Evolutionary conservation across 2,329 filamentous ascomycete genomes (phyloP).

Genomic region (Mollisia scopiformis): DNA sequence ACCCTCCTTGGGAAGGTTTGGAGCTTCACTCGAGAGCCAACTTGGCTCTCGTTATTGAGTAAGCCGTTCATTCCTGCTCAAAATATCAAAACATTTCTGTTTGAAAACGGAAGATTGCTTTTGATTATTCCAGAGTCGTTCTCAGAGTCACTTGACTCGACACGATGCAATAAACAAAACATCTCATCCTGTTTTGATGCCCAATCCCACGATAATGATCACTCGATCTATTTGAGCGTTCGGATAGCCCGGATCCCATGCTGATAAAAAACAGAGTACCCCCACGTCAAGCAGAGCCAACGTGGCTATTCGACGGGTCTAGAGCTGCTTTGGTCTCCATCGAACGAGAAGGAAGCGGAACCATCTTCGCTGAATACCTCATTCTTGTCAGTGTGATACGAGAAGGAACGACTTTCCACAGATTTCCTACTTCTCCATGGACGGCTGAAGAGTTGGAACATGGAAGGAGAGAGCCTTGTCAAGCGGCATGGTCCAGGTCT

Average conservation of each 20-base stretch:
- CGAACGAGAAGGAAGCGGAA: not conserved
- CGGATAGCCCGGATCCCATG: too few species aligned
- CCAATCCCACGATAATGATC: not conserved
- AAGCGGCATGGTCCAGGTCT: not conserved
- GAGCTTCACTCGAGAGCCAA: constrained; percentile 1
- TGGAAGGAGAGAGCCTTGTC: not conserved
- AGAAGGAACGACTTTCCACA: constrained; percentile 10
- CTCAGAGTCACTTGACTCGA: not conserved
- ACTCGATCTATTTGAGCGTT: too few species aligned
- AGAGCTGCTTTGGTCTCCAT: constrained; percentile 8
- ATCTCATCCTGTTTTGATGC: not conserved
- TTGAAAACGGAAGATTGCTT: not conserved
- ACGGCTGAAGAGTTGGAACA: constrained; percentile 8
- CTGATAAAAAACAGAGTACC: not conserved
- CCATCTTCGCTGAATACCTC: constrained; percentile 6
- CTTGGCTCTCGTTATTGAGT: constrained; percentile 15
- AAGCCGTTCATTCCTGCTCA: not conserved
- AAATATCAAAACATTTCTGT: too few species aligned
- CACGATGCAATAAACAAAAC: not conserved
- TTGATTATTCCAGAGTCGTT: too few species aligned
- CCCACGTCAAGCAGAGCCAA: not conserved
- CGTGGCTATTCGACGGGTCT: not conserved
- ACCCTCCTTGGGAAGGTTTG: constrained; percentile 2
- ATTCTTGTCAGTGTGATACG: constrained; percentile 11
- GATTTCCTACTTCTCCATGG: constrained; percentile 4